These are phyloP conservation scores for Paramarasmius palmivorus DNA, from an alignment of 1,284 basidiomycete genomes.

Conservation along the genomic window DNA sequence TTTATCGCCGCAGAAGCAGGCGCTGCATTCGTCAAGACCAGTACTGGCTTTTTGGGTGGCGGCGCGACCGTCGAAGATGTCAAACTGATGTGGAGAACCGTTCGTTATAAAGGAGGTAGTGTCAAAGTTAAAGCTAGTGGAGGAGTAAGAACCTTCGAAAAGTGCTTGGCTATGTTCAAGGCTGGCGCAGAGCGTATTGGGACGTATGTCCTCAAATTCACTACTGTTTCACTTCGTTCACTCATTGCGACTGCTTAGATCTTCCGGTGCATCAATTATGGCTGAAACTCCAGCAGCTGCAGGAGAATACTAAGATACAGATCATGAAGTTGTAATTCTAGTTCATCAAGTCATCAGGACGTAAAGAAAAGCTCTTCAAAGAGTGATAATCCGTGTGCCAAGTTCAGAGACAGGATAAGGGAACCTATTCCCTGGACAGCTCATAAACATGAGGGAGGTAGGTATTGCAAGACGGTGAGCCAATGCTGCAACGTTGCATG, in stretches of 20 bases:
- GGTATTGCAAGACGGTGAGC: slow-evolving; percentile 45
- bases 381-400: slow-evolving; percentile 48
- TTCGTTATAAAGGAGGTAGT: slow-evolving; percentile 33
- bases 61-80: slow-evolving; percentile 43
- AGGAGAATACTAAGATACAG: background rate
- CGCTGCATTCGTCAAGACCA: slow-evolving; percentile 49
- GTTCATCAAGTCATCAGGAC: too few relatives aligned
- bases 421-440: slow-evolving; percentile 46
- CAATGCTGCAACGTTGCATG: slow-evolving; percentile 42
- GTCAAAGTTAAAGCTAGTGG: slow-evolving; percentile 53
- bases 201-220: slow-evolving; percentile 35
- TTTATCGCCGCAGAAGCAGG: slow-evolving; percentile 47
- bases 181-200: slow-evolving; percentile 52
- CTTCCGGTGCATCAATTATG: slow-evolving; percentile 27
- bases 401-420: slow-evolving; percentile 43
- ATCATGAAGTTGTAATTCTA: too few relatives aligned
- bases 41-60: slow-evolving; percentile 47
- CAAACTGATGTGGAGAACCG: slow-evolving; percentile 38
- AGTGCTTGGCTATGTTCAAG: slow-evolving; percentile 43
- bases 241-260: slow-evolving; percentile 16
- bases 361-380: slow-evolving; percentile 23
- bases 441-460: slow-evolving; percentile 54
- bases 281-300: background rate
- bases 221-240: background rate
- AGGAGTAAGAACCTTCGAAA: slow-evolving; percentile 45